These are phyloP conservation scores for Aureobasidium sp. DNA, from an alignment of 2,329 filamentous ascomycete genomes.

Conservation along the genomic window DNA sequence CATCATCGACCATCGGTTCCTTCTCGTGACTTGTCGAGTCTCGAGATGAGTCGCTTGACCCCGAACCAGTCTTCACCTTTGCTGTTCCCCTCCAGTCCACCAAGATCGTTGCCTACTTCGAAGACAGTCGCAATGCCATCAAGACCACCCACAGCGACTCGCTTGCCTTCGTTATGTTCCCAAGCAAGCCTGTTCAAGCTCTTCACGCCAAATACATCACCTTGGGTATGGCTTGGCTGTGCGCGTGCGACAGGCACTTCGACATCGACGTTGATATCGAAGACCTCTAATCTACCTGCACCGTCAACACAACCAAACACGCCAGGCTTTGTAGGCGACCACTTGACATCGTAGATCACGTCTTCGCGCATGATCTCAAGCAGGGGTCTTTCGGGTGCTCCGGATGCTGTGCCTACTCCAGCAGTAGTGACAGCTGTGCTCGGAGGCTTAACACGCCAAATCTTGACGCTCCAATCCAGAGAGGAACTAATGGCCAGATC, in stretches of 20 bases:
- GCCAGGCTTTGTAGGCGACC: conserved; percentile 89
- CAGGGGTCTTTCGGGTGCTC: conserved; percentile 60
- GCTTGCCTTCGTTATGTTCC: conserved; percentile 82
- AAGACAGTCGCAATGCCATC: conserved; percentile 88
- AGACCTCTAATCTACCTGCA: conserved; percentile 83
- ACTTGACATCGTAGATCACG: conserved; percentile 90
- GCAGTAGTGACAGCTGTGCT: conserved; percentile 18
- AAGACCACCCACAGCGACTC: conserved; percentile 83
- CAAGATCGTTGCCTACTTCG: conserved; percentile 75
- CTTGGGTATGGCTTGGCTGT: conserved; percentile 31
- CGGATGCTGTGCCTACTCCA: conserved; percentile 15
- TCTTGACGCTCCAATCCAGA: conserved; percentile 92
- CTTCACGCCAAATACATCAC: conserved; percentile 43
- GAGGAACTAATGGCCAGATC: conserved; percentile 89
- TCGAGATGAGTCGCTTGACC: conserved; percentile 81
- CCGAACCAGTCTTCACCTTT: conserved; percentile 86
- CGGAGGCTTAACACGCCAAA: conserved; percentile 88
- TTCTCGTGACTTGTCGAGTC: conserved; percentile 50
- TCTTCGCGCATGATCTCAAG: conserved; percentile 92
- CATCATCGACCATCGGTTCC: conserved; percentile 19
- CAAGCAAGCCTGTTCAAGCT: conserved; percentile 92
- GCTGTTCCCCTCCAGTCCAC: conserved; percentile 68
- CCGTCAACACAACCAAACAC: conserved; percentile 95
- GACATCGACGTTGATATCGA: conserved; percentile 87
- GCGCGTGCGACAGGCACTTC: conserved; percentile 85